Base-by-base conservation (phyloP, 2,329 filamentous ascomycete species). In the Penicillium fuscoglaucum region DNA sequence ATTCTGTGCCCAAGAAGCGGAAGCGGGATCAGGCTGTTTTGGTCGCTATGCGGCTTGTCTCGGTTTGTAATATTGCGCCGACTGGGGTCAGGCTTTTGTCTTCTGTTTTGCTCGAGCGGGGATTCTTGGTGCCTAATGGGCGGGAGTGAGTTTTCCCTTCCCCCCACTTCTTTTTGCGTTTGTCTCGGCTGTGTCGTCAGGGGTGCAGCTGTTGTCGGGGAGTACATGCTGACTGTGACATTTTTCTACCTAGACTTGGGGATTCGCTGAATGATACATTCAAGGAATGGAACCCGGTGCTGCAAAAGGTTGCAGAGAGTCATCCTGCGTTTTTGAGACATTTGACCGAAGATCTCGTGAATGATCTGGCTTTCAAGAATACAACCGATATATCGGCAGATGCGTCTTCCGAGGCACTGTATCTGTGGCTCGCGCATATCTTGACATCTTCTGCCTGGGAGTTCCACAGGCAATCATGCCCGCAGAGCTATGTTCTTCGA, bases 341-440 rank as follows among this genome's bases (percentile, higher is more conserved):
- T 17, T 66, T 83, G 24, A 66, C 73, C 3, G 72, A 76, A 33
- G 68, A 70, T 31, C 68, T 83, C 63, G 68, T 75, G 6, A 58
- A 71, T 24, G 59, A 62, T 12, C 66, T 82, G 55, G 71, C 72
- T 2, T 68, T 69, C 46, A 55, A 64, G 31, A 55, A 51, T 4
- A 37, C 55, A 35, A 40, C 61, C 43, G 55, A 68, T 57, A 28
- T 59, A 33, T 65, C 70, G 29, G 46, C 61, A 28, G 68, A 77
- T 59, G 67, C 74, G 0, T 62, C 67, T 7, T 68, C 68, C 37
- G 79, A 84, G 68, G 79, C 74, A 2, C 53, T 80, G 33, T 80
- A 74, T 60, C 68, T 76, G 35, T 85, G 83, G 83, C 63, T 83
- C 28, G 63, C 76, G 9, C 80, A 83, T 64, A 71, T 84, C 10